phyloP scores from a whole-genome alignment of 495 filamentous ascomycete genomes.

The Chaetomium tenue region DNA sequence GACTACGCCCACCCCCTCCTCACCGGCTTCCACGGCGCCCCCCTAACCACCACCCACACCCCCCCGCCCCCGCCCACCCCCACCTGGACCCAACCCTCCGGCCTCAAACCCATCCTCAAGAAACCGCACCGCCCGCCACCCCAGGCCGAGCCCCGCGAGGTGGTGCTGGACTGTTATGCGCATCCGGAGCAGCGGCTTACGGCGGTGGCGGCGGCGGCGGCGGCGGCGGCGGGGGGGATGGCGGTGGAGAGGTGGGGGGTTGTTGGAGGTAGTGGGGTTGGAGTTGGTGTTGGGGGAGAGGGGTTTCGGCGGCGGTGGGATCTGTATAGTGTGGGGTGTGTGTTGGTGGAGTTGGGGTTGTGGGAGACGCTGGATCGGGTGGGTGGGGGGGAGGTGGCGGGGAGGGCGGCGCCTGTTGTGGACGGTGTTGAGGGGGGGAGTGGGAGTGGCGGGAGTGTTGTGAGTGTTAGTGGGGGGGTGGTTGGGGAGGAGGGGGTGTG shows the following conservation, averaged over 20 bases:
- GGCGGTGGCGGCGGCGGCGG: no score
- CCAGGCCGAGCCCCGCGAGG: not conserved
- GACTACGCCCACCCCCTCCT: slow-evolving; percentile 18
- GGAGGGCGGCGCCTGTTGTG: slow-evolving; percentile 5
- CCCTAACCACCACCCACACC: not conserved
- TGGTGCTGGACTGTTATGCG: slow-evolving; percentile 15
- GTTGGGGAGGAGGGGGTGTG: slow-evolving; percentile 6
- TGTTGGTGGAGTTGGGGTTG: slow-evolving; percentile 23
- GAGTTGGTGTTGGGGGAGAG: no score
- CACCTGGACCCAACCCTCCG: not conserved
- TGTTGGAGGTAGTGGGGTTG: no score
- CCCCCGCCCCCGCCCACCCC: not conserved
- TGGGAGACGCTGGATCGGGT: slow-evolving; percentile 22
- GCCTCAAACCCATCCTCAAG: slow-evolving; percentile 24
- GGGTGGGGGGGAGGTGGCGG: slow-evolving; percentile 10
- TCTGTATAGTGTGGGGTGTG: slow-evolving; percentile 15
- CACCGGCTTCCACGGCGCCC: slow-evolving; percentile 17
- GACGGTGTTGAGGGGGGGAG: not conserved
- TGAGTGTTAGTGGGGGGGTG: not conserved
- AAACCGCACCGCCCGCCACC: not conserved
- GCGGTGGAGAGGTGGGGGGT: no score
- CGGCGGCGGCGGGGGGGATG: not conserved
- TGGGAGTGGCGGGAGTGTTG: not conserved
- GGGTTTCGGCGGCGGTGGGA: slow-evolving; percentile 10
- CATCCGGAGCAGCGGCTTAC: slow-evolving; percentile 15